These are phyloP conservation scores for Panicum hallii DNA, from an alignment of 202 grass and related monocot species.

Conservation along the genomic window DNA sequence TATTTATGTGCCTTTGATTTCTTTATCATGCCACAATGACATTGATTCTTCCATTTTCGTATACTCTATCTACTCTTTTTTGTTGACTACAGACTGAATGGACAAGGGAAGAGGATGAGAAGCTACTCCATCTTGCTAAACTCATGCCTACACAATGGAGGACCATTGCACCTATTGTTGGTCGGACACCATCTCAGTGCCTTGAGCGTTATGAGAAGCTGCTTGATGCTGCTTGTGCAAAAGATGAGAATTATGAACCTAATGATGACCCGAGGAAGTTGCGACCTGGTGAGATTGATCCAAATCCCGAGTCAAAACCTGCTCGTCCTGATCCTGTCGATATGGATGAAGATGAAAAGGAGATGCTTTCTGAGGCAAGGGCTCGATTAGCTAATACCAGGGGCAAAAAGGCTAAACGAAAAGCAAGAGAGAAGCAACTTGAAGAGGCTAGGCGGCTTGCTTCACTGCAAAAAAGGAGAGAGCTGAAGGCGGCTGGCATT, in stretches of 20 bases:
- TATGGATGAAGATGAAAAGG: constrained; percentile 95
- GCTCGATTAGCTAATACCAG: constrained; percentile 89
- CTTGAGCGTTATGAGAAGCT: constrained; percentile 91
- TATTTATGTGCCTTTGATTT: constrained; percentile 3
- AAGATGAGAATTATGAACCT: constrained; percentile 86
- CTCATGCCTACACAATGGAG: constrained; percentile 99
- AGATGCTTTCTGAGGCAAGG: constrained; percentile 90
- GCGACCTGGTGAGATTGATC: constrained; percentile 89
- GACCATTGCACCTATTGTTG: constrained; percentile 95
- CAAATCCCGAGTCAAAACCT: constrained; percentile 91
- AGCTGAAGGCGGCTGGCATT: constrained; percentile 90
- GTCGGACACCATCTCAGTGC: constrained; percentile 86
- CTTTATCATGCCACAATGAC: neutral
- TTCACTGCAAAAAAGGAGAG: constrained; percentile 88
- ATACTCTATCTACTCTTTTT: constrained; percentile 26
- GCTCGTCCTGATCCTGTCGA: constrained; percentile 91
- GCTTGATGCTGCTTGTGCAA: constrained; percentile 87
- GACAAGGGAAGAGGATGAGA: constrained; percentile 98
- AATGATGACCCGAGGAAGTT: constrained; percentile 87
- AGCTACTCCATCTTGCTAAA: constrained; percentile 94
- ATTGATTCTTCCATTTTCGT: constrained; percentile 1
- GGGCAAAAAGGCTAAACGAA: constrained; percentile 92
- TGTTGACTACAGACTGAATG: constrained; percentile 82
- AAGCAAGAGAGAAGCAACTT: constrained; percentile 92
- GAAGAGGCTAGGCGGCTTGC: constrained; percentile 93